These are phyloP conservation scores for Rhodosporidiobolus odoratus DNA, from an alignment of 768 basidiomycete species.

Conservation along the genomic window DNA sequence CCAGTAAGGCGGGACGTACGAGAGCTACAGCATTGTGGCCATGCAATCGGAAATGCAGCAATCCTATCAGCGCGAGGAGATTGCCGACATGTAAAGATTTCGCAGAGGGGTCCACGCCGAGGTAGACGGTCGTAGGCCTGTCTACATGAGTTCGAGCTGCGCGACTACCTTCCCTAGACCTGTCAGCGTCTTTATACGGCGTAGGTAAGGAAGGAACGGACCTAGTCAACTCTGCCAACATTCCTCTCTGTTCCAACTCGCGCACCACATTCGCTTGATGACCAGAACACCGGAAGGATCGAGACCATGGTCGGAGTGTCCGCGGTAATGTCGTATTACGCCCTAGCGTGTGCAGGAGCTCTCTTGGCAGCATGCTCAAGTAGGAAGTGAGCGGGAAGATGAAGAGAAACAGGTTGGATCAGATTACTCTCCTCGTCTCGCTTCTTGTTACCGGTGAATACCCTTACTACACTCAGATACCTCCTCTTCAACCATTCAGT, in stretches of 20 bases:
- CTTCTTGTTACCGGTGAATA: not conserved
- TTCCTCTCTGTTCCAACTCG: conserved; percentile 26
- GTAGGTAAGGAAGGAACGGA: not conserved
- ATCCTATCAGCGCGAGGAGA: conserved; percentile 74
- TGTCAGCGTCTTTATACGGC: not conserved
- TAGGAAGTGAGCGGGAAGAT: not conserved
- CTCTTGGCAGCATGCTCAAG: not conserved
- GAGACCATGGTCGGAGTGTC: not conserved
- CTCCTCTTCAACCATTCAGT: no score
- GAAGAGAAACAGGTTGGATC: no score
- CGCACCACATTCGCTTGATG: conserved; percentile 11
- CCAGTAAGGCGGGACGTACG: conserved; percentile 62
- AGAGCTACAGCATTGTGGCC: conserved; percentile 79
- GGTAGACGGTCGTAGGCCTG: conserved; percentile 58
- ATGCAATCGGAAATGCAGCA: conserved; percentile 80
- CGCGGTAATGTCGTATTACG: not conserved
- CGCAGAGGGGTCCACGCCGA: conserved; percentile 90
- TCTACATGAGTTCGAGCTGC: conserved; percentile 40
- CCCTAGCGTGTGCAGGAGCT: not conserved
- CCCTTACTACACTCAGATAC: not conserved
- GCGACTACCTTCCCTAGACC: conserved; percentile 28
- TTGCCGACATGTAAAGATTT: conserved; percentile 87
- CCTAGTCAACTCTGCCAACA: conserved; percentile 31
- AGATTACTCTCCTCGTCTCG: not conserved
- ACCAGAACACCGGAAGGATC: not conserved